phyloP scores from a whole-genome alignment of 176 grass and related monocot genomes.

The Thinopyrum elongatum region DNA sequence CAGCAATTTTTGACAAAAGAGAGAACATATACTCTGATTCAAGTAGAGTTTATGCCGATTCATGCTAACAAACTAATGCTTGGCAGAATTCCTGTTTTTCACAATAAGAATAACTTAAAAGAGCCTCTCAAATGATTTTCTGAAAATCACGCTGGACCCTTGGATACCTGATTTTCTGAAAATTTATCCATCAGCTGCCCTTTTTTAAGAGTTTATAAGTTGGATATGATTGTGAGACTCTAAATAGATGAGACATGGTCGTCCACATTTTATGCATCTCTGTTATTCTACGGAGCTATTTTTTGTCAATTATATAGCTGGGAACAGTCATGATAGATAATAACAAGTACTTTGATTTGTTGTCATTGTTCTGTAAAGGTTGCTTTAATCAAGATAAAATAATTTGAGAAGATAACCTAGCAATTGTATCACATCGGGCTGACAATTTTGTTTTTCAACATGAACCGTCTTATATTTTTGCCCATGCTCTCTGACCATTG shows the following conservation, averaged over 20 bases:
- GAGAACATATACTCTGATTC: background rate
- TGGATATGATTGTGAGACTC: background rate
- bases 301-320: background rate
- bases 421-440: background rate
- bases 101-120: background rate
- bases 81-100: background rate
- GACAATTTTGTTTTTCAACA: background rate
- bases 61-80: background rate
- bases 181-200: background rate
- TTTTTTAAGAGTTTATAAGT: background rate
- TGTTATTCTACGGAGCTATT: background rate
- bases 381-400: background rate
- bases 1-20: background rate
- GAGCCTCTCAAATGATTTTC: background rate
- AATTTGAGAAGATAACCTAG: constrained; percentile 3
- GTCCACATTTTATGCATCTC: background rate
- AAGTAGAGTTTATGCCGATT: background rate
- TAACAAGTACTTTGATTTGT: background rate
- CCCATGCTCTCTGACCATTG: background rate
- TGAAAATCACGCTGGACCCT: background rate
- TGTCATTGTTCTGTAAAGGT: background rate
- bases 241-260: background rate
- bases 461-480: constrained; percentile 8
- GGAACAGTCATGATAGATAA: background rate
- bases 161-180: background rate